phyloP scores from a whole-genome alignment of 495 filamentous ascomycete genomes.

The Paragyromitra xinjiangensis region DNA sequence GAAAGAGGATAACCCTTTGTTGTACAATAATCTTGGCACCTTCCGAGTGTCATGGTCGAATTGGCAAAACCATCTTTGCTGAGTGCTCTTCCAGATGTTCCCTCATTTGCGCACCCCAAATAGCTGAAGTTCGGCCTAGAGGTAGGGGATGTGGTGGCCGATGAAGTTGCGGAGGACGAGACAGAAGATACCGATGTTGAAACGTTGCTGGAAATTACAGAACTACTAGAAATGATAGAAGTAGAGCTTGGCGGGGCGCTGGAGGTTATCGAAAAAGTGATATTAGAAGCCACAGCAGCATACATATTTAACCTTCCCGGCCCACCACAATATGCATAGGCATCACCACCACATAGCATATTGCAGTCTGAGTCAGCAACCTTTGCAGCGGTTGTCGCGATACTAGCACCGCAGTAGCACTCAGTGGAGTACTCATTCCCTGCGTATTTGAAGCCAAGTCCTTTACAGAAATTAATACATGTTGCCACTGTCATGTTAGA shows the following conservation, averaged over 20 bases:
- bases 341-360: constrained; percentile 53
- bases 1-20: constrained; percentile 34
- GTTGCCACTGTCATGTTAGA: constrained; percentile 66
- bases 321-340: constrained; percentile 43
- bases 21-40: constrained; percentile 49
- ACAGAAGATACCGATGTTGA: background rate
- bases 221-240: background rate
- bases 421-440: constrained; percentile 76
- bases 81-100: constrained; percentile 46
- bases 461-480: constrained; percentile 63
- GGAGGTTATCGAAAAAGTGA: constrained; percentile 7
- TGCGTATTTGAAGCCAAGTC: constrained; percentile 63
- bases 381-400: constrained; percentile 46
- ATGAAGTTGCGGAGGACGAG: constrained; percentile 1
- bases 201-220: background rate
- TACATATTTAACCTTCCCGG: constrained; percentile 51
- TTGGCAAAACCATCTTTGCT: constrained; percentile 30
- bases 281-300: constrained; percentile 35
- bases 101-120: constrained; percentile 50
- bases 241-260: background rate
- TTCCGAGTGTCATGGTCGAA: constrained; percentile 40
- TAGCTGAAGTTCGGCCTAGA: constrained; percentile 14
- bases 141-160: background rate
- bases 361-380: constrained; percentile 35
- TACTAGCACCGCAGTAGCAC: constrained; percentile 71